phyloP scores from a whole-genome alignment of 306 rosid genomes.

The Pyrus betulifolia region DNA sequence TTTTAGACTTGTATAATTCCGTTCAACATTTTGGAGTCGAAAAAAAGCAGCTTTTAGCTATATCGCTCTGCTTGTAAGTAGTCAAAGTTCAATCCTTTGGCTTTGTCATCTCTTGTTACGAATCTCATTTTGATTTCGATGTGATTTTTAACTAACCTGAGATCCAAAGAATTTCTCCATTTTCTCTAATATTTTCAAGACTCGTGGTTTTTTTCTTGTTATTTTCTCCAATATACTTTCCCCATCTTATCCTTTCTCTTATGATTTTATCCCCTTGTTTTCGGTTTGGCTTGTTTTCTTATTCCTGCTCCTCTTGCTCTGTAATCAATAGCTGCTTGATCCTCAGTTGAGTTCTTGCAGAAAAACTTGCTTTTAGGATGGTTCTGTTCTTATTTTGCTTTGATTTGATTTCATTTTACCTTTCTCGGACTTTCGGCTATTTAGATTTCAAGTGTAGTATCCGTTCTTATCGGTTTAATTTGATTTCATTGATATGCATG shows the following conservation, averaged over 20 bases:
- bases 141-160: slow-evolving; percentile 4
- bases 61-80: slow-evolving; percentile 13
- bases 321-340: too few species aligned
- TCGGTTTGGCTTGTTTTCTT: slow-evolving; percentile 8
- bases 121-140: background rate
- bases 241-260: slow-evolving; percentile 26
- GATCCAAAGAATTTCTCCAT: background rate
- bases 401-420: too few species aligned
- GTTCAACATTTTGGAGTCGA: background rate
- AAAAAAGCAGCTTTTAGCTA: background rate
- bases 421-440: too few species aligned
- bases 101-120: background rate
- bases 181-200: background rate
- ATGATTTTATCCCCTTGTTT: background rate
- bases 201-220: slow-evolving; percentile 21
- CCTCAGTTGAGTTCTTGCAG: background rate
- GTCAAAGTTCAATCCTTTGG: background rate
- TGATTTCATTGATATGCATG: slow-evolving; percentile 18
- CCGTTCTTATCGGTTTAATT: background rate
- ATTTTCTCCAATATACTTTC: slow-evolving; percentile 19
- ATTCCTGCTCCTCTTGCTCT: background rate
- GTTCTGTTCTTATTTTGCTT: too few species aligned
- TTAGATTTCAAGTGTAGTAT: too few species aligned
- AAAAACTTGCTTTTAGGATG: background rate
- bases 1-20: too few species aligned